Conservation (phyloP, 257 asterid genomes). For the Paulownia fortunei region DNA sequence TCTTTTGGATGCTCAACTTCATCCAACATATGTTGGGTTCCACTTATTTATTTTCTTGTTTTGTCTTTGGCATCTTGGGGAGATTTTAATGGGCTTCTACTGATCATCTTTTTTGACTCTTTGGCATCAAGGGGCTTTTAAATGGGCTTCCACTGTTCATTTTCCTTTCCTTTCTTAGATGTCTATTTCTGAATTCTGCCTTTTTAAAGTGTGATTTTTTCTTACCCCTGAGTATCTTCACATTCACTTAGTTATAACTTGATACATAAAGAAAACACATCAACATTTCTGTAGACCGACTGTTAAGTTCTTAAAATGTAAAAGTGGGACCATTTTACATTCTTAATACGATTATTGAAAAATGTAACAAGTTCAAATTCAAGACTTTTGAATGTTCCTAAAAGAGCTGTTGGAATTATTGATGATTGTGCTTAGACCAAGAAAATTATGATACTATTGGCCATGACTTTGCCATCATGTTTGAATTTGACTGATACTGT, state of each 20-base stretch:
- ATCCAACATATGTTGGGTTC: slow-evolving; percentile 17
- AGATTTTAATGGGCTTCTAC: not conserved
- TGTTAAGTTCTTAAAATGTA: not conserved
- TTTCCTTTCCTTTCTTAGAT: not conserved
- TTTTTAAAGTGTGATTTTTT: not conserved
- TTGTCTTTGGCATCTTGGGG: slow-evolving; percentile 15
- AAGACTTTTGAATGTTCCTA: slow-evolving; percentile 19
- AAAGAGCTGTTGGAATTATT: not conserved
- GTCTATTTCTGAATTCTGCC: slow-evolving; percentile 17
- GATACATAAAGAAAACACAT: too few relatives aligned
- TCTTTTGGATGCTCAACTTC: slow-evolving; percentile 20
- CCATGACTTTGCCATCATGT: not conserved
- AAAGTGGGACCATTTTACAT: not conserved
- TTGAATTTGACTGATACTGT: slow-evolving; percentile 7
- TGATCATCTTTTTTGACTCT: not conserved
- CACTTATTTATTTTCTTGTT: not conserved
- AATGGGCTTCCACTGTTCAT: slow-evolving; percentile 6
- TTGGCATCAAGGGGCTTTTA: not conserved
- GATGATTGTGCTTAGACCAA: slow-evolving; percentile 8
- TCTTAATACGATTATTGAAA: not conserved
- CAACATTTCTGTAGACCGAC: slow-evolving; percentile 3
- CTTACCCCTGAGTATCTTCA: not conserved
- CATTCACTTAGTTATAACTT: not conserved
- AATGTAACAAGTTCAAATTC: not conserved
- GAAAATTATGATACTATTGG: not conserved